phyloP scores from a whole-genome alignment of 768 basidiomycete genomes.

The Lentinula guzmanii region DNA sequence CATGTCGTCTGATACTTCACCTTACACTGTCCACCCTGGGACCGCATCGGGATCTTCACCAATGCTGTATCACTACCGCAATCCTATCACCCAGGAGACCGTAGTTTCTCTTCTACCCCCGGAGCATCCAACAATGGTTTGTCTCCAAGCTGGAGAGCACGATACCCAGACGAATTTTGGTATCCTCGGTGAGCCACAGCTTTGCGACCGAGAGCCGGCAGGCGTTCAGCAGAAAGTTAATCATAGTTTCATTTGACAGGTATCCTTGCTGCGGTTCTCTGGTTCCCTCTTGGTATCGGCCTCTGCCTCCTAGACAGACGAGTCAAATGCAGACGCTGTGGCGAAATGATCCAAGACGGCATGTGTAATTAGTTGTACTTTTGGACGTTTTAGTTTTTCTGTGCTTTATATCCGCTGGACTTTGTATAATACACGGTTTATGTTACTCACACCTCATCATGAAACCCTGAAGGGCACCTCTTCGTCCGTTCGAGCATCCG shows the following conservation, averaged over 20 bases:
- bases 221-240: not conserved
- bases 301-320: constrained; percentile 71
- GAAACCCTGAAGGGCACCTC: too few relatives aligned
- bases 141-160: constrained; percentile 74
- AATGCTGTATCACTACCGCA: constrained; percentile 62
- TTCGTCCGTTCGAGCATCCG: too few relatives aligned
- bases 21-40: constrained; percentile 15
- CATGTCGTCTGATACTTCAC: constrained; percentile 17
- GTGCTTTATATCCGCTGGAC: not conserved
- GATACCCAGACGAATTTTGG: constrained; percentile 59
- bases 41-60: constrained; percentile 30
- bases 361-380: constrained; percentile 22
- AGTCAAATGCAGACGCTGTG: constrained; percentile 56
- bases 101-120: constrained; percentile 66
- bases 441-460: not conserved
- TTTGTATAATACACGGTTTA: not conserved
- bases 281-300: constrained; percentile 82
- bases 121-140: constrained; percentile 78
- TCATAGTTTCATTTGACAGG: constrained; percentile 31
- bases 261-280: constrained; percentile 73
- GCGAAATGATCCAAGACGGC: constrained; percentile 35
- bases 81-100: constrained; percentile 52
- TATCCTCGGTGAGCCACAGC: constrained; percentile 49
- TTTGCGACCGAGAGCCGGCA: not conserved
- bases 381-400: not conserved